Conservation (phyloP, 208 protist species). For the Trichomonas gallinae region DNA sequence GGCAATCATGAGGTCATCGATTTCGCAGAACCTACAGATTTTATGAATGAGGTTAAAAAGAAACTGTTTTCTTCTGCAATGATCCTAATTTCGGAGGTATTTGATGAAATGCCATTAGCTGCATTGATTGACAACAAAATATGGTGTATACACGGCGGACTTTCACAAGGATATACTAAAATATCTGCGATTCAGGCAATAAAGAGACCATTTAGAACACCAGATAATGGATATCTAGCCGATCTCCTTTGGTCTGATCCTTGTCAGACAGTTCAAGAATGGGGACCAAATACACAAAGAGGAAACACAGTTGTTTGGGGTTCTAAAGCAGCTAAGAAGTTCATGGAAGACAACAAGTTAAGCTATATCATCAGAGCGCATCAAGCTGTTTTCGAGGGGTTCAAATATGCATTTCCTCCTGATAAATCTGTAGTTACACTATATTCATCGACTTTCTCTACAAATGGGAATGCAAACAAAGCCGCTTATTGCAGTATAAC, state of each 20-base stretch:
- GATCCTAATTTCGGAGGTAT: conserved; percentile 62
- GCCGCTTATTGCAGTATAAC: background rate
- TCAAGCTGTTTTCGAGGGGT: background rate
- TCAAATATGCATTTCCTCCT: background rate
- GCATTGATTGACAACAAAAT: conserved; percentile 47
- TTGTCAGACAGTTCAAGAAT: conserved; percentile 54
- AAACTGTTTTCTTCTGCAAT: conserved; percentile 46
- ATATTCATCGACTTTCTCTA: background rate
- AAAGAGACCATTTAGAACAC: conserved; percentile 68
- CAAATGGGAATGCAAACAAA: background rate
- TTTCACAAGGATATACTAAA: conserved; percentile 55
- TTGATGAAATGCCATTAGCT: conserved; percentile 62
- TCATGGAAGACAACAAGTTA: background rate
- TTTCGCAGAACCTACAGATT: conserved; percentile 94
- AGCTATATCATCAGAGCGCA: background rate
- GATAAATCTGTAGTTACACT: background rate
- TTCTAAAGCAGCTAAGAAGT: background rate
- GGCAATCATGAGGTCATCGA: conserved; percentile 94
- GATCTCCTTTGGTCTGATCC: conserved; percentile 44
- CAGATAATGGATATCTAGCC: conserved; percentile 35
- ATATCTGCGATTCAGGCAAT: conserved; percentile 69
- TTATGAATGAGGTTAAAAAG: conserved; percentile 83
- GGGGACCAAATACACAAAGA: conserved; percentile 72
- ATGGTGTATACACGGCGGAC: conserved; percentile 65
- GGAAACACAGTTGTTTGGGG: background rate